Conservation (phyloP, 2,329 filamentous ascomycete genomes). For the Botrytis fabae region DNA sequence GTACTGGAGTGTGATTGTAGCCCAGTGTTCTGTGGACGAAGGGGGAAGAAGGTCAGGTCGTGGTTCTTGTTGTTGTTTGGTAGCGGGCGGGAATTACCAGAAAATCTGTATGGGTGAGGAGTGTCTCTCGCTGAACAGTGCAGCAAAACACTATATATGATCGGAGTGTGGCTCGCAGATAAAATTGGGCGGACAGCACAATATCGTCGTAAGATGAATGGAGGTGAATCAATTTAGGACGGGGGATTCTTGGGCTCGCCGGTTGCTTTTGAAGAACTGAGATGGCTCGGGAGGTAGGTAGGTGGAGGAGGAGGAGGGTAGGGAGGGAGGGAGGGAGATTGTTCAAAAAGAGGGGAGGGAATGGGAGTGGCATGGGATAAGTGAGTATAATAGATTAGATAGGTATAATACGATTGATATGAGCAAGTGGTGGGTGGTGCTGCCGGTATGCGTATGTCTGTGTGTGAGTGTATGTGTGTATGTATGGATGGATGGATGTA, state of each 20-base stretch:
- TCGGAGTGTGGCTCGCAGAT: background rate
- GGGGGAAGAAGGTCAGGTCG: background rate
- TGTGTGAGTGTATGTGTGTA: background rate
- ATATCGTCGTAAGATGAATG: background rate
- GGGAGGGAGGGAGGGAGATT: background rate
- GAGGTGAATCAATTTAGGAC: background rate
- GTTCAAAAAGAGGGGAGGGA: background rate
- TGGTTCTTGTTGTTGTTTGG: background rate
- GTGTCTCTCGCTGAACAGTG: slow-evolving; percentile 6
- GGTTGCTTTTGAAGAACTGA: background rate
- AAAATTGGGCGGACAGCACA: slow-evolving; percentile 2
- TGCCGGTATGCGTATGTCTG: background rate
- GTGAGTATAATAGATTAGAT: background rate
- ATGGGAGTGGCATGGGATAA: background rate
- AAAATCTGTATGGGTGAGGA: background rate
- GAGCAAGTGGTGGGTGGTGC: background rate
- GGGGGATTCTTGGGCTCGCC: background rate
- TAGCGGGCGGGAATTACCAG: background rate
- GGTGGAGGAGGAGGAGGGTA: background rate
- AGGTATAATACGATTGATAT: background rate
- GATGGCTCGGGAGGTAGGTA: background rate
- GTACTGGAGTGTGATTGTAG: background rate
- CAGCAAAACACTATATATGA: slow-evolving; percentile 8
- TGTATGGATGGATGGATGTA: background rate
- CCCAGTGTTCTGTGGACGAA: background rate